phyloP scores from a whole-genome alignment of 306 rosid genomes.

The Vigna reflexopilosa region DNA sequence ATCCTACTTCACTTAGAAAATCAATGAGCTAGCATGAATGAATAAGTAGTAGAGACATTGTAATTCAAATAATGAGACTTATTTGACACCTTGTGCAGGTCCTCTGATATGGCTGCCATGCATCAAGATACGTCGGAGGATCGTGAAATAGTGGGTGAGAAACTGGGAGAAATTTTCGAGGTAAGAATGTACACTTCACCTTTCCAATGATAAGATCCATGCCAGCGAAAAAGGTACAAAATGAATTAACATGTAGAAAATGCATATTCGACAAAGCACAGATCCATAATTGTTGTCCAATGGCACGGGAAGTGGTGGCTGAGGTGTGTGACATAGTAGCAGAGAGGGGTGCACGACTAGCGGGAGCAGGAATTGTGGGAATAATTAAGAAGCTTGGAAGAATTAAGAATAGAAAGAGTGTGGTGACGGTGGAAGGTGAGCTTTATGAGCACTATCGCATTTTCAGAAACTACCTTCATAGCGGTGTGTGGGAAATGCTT shows the following conservation, averaged over 20 bases:
- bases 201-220: neutral
- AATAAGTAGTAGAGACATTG: neutral
- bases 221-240: neutral
- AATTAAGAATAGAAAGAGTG: constrained; percentile 58
- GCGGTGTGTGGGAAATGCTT: constrained; percentile 82
- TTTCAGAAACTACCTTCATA: constrained; percentile 75
- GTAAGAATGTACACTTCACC: constrained; percentile 38
- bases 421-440: constrained; percentile 72
- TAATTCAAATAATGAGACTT: neutral
- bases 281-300: constrained; percentile 50
- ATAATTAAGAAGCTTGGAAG: constrained; percentile 70
- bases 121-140: constrained; percentile 80
- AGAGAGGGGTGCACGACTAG: constrained; percentile 70
- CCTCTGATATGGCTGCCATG: constrained; percentile 77
- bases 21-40: neutral
- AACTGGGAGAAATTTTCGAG: constrained; percentile 64
- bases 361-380: constrained; percentile 75
- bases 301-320: constrained; percentile 65
- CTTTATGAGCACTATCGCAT: constrained; percentile 72
- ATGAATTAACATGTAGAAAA: too few species aligned
- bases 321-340: constrained; percentile 79
- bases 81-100: constrained; percentile 41
- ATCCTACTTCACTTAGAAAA: neutral
- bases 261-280: neutral
- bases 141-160: constrained; percentile 62